Base-by-base conservation (phyloP, 1,284 basidiomycete species). In the Leccinum solheimii region DNA sequence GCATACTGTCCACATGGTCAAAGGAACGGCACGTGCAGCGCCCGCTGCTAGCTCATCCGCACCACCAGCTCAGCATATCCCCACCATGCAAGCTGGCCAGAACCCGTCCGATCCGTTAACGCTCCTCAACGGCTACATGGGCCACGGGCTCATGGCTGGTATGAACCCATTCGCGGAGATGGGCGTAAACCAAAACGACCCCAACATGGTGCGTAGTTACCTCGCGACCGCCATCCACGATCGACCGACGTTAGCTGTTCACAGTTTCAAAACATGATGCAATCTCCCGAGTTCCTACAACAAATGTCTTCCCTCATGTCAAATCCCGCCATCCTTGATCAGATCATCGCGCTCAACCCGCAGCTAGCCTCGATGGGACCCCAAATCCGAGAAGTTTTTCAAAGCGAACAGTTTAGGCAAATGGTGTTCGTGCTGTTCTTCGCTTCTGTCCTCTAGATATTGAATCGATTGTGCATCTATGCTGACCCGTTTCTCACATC, bases 1-100 rank as follows among this genome's bases (percentile, higher is more conserved):
- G 9, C 91, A 97, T 73, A 95, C 94, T 0, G 87, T 96, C 52
- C 94, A 96, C 73, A 94, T 97, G 91, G 94, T 97, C 68, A 97
- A 96, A 76, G 92, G 93, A 50, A 87, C 85, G 2, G 81, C 88
- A 10, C 86, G 89, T 34, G 71, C 85, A 1, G 76, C 80, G 0
- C 10, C 30, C 9, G 52, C 77, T 11, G 5, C 53, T 5, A 60
- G 72, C 7, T 66, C 72, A 19, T 66, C 76, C 11, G 61, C 72
- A 49, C 74, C 75, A 9, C 58, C 72, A 3, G 56, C 78, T 1
- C 87, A 82, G 64, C 82, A 81, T 59, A 80, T 91, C 27, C 91
- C 87, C 54, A 81, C 81, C 30, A 94, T 92, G 93, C 92, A 92
- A 68, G 82, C 92, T 0, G 92, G 92, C 3, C 88, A 94, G 78